A percentile compares a stretch with the other conserved stretches of the same genome.
Conservation (phyloP, 2,329 filamentous ascomycete genomes). For the Cladophialophora immunda region DNA sequence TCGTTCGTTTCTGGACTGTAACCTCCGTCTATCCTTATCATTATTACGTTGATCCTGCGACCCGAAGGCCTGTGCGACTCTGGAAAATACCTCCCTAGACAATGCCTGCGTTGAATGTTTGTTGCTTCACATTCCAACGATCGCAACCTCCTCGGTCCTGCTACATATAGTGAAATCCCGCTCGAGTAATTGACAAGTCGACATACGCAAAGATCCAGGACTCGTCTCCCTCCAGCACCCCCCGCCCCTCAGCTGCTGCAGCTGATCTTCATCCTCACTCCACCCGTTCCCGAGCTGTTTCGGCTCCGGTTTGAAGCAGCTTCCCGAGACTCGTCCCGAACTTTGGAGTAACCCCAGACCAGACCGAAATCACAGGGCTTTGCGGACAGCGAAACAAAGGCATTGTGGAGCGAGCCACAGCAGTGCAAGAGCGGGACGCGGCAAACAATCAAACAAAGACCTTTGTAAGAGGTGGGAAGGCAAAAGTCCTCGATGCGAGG, state of each 20-base stretch:
- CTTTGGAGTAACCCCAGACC: background rate
- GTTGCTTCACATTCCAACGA: constrained; percentile 29
- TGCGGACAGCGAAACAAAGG: constrained; percentile 22
- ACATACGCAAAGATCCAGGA: background rate
- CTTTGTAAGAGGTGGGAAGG: background rate
- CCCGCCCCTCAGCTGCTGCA: background rate
- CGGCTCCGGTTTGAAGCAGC: constrained; percentile 18
- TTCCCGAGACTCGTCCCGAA: constrained; percentile 25
- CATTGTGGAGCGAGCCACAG: constrained; percentile 26
- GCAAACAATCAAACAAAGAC: constrained; percentile 15
- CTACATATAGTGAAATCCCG: constrained; percentile 7
- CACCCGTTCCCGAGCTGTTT: background rate
- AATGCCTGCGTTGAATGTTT: constrained; percentile 19
- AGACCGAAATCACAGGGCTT: background rate
- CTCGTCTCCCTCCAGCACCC: background rate
- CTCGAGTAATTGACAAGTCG: constrained; percentile 2
- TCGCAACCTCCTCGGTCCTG: constrained; percentile 3
- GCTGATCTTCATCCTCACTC: background rate
- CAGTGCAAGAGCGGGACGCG: constrained; percentile 9
- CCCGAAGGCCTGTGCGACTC: background rate
- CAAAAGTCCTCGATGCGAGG: constrained; percentile 32
- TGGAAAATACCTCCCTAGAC: constrained; percentile 4
- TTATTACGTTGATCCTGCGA: background rate
- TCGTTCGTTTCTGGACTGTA: background rate
- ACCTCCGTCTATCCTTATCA: constrained; percentile 14